Percentiles rank a stretch among this genome's conserved stretches.
Evolutionary conservation across 139 green algal species (phyloP).

Genomic region (Auxenochlorella pyrenoidosa): DNA sequence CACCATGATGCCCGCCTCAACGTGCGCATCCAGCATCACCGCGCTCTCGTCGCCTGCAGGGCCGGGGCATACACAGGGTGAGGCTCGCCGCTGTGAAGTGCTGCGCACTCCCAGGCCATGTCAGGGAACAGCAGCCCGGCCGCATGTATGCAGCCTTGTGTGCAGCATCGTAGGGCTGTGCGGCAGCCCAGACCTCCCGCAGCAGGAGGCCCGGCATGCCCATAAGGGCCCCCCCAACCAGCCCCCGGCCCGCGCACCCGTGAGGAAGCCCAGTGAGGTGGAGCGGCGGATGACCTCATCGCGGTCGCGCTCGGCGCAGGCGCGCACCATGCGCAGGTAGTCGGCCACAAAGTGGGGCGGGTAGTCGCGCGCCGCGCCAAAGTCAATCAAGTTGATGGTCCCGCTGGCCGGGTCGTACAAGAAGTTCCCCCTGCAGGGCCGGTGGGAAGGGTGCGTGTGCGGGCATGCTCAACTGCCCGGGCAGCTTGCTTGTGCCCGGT

Average conservation of each 20-base stretch:
- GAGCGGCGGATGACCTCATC: constrained; percentile 75
- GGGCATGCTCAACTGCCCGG: background rate
- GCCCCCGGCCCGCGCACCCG: constrained; percentile 57
- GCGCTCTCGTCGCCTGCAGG: constrained; percentile 78
- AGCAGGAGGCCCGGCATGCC: background rate
- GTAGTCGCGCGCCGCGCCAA: constrained; percentile 89
- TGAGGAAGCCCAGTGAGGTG: constrained; percentile 91
- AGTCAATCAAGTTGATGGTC: constrained; percentile 92
- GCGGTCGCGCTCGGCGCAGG: constrained; percentile 84
- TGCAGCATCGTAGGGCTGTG: too few relatives aligned
- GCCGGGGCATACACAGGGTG: background rate
- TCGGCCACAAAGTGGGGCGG: constrained; percentile 72
- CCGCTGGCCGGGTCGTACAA: constrained; percentile 86
- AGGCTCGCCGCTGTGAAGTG: too few relatives aligned
- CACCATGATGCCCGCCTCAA: constrained; percentile 90
- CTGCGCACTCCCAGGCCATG: too few relatives aligned
- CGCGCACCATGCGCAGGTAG: constrained; percentile 94
- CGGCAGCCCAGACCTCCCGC: background rate
- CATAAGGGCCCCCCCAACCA: background rate
- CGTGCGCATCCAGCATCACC: constrained; percentile 94
- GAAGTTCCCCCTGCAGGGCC: constrained; percentile 88
- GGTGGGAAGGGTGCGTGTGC: background rate
- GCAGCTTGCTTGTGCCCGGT: too few relatives aligned
- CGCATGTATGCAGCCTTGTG: too few relatives aligned
- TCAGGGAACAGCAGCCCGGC: too few relatives aligned